Base-by-base conservation (phyloP, 768 basidiomycete genomes). In the Termitomyces sp. region DNA sequence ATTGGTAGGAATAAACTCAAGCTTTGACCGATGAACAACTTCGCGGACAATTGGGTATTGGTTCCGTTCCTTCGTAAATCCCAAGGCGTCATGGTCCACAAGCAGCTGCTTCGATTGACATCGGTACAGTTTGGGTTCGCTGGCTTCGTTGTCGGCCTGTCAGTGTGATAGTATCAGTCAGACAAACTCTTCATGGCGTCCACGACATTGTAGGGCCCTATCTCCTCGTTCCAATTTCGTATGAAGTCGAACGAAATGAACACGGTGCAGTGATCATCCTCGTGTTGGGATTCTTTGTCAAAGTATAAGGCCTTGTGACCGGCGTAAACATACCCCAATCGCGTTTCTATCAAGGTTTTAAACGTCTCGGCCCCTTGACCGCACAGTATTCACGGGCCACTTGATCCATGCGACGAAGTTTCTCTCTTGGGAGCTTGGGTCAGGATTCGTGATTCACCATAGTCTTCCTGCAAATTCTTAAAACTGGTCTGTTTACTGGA, bases 321-420 rank as follows among this genome's bases (percentile, higher is more conserved):
- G 2, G 32, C 20, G 22, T 15, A 39, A 40, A 44, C 58, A 58
- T 58, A 51, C 50, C 16, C 28, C 11, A 49, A 22, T 33, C 49
- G 38, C 57, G 57, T 51, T 58, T 51, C 39, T 38, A 58, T 49
- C 36, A 51, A 58, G 35, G 36, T 28, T 42, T 58, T 51, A 33
- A 28, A 33, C 28, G 57, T 51, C 16, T 40, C 16, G 35, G 6
- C 28, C 57, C 57, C 48, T 42, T 58, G n/a, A 42, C 51, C 22
- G 36, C 28, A 38, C 24, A 22, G 7, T 51, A 20, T 38, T 50
- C 38, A 11, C 11, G 49, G 46, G 18, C 22, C 49, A 58, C n/a
- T 12, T 48, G 35, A 33, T 58, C 48, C 39, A 28, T 40, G 45
- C 24, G 39, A 40, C n/a, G n/a, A 13, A 39, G 48, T n/a, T 20